A percentile compares a stretch with the other conserved stretches of the same genome.
Evolutionary conservation across 352 stramenopile species (phyloP).

Genomic region (Lagenidium giganteum): DNA sequence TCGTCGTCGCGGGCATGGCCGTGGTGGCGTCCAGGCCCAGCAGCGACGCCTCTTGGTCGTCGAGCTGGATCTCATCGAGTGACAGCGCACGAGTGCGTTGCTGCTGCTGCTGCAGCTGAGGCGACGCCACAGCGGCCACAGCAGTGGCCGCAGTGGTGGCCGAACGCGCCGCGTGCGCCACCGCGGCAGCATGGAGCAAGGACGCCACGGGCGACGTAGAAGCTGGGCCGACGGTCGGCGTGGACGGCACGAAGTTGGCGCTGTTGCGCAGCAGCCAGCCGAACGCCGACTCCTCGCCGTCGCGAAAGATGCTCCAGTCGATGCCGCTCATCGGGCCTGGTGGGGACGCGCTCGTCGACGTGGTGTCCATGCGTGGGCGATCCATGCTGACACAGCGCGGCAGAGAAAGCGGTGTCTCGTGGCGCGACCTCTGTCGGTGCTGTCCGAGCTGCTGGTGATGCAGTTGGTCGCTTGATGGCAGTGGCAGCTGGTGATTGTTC

Average conservation of each 20-base stretch:
- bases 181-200: no score
- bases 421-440: no score
- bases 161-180: background rate
- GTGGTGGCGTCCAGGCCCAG: background rate
- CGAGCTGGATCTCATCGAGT: conserved; percentile 37
- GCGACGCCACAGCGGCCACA: background rate
- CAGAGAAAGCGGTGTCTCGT: no score
- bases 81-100: conserved; percentile 11
- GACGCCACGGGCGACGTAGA: no score
- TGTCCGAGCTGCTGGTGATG: no score
- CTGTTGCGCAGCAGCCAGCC: conserved; percentile 49
- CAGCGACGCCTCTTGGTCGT: conserved; percentile 6
- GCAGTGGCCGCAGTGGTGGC: background rate
- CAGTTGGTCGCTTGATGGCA: no score
- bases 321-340: no score
- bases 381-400: no score
- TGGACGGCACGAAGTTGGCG: background rate
- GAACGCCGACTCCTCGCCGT: conserved; percentile 54
- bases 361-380: no score
- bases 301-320: conserved; percentile 69
- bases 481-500: no score
- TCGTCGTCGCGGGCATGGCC: conserved; percentile 8
- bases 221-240: no score
- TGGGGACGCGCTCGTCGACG: no score
- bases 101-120: background rate